Evolutionary conservation across 441 rosid species (phyloP), one percentile per base, ranked within the genome.

Genomic region (Arabidopsis hybrid): DNA sequence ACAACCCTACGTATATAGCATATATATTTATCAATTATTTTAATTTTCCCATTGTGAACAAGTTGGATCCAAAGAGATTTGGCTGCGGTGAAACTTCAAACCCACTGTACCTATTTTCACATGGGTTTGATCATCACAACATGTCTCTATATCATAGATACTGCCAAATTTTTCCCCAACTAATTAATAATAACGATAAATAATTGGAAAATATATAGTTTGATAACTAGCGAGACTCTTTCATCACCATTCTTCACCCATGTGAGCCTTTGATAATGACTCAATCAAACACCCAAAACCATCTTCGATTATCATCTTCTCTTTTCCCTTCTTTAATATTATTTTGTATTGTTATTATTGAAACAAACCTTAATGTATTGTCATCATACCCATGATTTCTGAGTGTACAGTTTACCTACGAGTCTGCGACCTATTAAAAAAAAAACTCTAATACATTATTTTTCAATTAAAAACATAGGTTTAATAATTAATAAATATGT

Each of bases 41-140:
- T 81, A 49, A 64, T 73, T 66, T 69, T 72, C 64, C 36, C 64
- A 70, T 69, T 65, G 67, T 68, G 73, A 59, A 72, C 58, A 79
- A 74, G 78, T 47, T 77, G 77, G 77, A 71, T 71, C 63, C 73
- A 77, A 65, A 51, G 49, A 65, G 60, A 42, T 71, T 71, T 66
- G 77, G 73, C 77, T 72, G 77, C 80, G 73, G 80, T 67, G 76
- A 73, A 73, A 71, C 67, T 82, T 81, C 79, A 79, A 85, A 77
- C 75, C 78, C 79, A 59, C 83, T 83, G 73, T 79, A 76, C 79
- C 79, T 83, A 90, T 29, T 84, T 83, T 77, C 79, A 88, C 85
- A 85, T 82, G 85, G 64, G 74, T 56, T 67, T 71, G 78, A 57
- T 78, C 77, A 77, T 71, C 62, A 59, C 63, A 64, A 18, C 67